A percentile compares a stretch with the other conserved stretches of the same genome.
Conservation (phyloP, 2,329 filamentous ascomycete species). For the Xenosphaeropsis pyriputrescens region DNA sequence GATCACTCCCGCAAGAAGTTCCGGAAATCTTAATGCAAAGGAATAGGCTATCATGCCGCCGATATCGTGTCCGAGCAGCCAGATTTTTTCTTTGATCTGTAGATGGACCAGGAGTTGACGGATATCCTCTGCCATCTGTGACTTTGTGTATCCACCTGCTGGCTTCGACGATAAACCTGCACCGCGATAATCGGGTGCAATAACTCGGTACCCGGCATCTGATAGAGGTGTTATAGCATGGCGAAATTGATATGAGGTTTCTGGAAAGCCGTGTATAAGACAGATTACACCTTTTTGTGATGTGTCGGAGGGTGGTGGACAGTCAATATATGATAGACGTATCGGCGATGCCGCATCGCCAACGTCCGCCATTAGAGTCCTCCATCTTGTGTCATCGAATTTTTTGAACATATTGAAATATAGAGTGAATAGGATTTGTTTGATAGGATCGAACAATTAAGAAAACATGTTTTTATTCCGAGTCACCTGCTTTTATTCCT, state of each 20-base stretch:
- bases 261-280: slow-evolving; percentile 30
- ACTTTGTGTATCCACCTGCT: slow-evolving; percentile 22
- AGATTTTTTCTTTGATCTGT: slow-evolving; percentile 20
- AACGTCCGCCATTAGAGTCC: too few species aligned
- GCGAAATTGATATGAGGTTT: slow-evolving; percentile 29
- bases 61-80: slow-evolving; percentile 31
- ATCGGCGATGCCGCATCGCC: too few species aligned
- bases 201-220: slow-evolving; percentile 22
- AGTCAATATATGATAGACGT: too few species aligned
- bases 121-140: slow-evolving; percentile 24
- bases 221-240: slow-evolving; percentile 21
- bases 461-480: too few species aligned
- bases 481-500: too few species aligned
- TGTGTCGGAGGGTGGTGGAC: too few species aligned
- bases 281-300: slow-evolving; percentile 13
- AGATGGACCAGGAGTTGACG: slow-evolving; percentile 17
- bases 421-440: too few species aligned
- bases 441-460: too few species aligned
- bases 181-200: slow-evolving; percentile 25
- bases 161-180: slow-evolving; percentile 12
- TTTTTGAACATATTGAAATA: too few species aligned
- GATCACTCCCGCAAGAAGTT: slow-evolving; percentile 19
- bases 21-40: slow-evolving; percentile 21
- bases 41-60: slow-evolving; percentile 30
- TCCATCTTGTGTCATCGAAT: too few species aligned